Evolutionary conservation across 2,329 filamentous ascomycete species (phyloP).

Genomic region (Phoma herbarum): DNA sequence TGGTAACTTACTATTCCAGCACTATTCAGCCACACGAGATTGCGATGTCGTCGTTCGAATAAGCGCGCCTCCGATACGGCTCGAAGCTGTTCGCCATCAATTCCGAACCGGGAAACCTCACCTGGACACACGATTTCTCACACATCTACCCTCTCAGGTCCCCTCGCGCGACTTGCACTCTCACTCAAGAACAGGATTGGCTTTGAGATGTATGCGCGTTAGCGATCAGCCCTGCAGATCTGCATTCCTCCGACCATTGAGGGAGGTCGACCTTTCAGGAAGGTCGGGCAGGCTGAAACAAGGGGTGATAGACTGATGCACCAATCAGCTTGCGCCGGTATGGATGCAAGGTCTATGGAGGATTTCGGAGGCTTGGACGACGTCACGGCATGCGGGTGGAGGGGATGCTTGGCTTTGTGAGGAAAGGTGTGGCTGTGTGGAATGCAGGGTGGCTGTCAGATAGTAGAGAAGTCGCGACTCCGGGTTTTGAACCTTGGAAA

Average conservation of each 20-base stretch:
- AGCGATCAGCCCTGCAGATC: slow-evolving; percentile 3
- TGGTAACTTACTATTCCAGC: too few relatives aligned
- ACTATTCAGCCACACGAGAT: too few relatives aligned
- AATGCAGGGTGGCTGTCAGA: not conserved
- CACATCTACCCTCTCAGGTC: not conserved
- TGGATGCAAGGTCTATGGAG: not conserved
- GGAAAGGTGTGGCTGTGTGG: not conserved
- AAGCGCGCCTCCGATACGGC: too few relatives aligned
- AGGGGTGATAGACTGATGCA: not conserved
- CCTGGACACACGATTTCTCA: too few relatives aligned
- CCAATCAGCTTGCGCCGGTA: not conserved
- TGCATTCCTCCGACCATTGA: too few relatives aligned
- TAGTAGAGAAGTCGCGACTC: too few relatives aligned
- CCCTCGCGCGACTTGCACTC: not conserved
- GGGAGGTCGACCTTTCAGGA: not conserved
- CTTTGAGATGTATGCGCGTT: not conserved
- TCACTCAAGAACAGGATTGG: not conserved
- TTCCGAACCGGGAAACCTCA: too few relatives aligned
- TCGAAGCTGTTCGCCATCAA: too few relatives aligned
- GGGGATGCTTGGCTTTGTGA: not conserved
- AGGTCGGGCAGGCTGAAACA: slow-evolving; percentile 7
- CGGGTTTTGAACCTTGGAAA: too few relatives aligned
- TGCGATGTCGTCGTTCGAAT: too few relatives aligned
- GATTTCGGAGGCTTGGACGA: not conserved
- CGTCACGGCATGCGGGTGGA: not conserved